Base-by-base conservation (phyloP, 2,329 filamentous ascomycete genomes). In the Aspergillus ruber region DNA sequence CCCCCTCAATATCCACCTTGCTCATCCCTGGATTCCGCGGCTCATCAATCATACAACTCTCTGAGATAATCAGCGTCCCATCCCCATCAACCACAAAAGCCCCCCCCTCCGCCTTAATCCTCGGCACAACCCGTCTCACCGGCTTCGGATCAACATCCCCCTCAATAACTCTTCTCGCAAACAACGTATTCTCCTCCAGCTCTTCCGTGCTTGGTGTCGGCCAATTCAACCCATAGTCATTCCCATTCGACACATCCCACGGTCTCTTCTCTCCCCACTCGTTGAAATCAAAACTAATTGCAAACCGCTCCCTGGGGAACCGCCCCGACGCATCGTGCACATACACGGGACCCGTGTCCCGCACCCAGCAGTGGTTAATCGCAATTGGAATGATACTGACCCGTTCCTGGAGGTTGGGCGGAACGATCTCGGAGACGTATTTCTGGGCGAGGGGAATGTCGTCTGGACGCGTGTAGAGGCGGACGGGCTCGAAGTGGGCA, bases 81-180 rank as follows among this genome's bases (percentile, higher is more conserved):
- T 64, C 56, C 8, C 63, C 63, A 41, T 66, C 63, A 6, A 53
- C 50, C n/a, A 61, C 60, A 4, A 65, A 46, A 6, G 47, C 56
- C 4, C 61, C 62, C 3, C 61, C 61, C 48, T 65, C 62, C 2
- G 53, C 45, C 6, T 53, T 48, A 17, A 62, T 53, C 7, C 48
- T 52, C n/a, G 53, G 54, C 9, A 50, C 45, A 2, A 59, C 43
- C 10, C 38, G 36, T 15, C 45, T 50, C 20, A 56, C 55, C 2
- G 48, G 43, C 3, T 36, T 33, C 4, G 55, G 55, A 3, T 36
- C 15, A 9, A 12, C 20, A 17, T 59, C 55, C 12, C 52, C 40
- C 2, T 50, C 46, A 5, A 57, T 54, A 1, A 56, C 50, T 41
- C 49, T 52, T 2, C 41, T 39, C 7, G 55, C 56, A 15, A 57